Conservation (phyloP, 2,329 filamentous ascomycete species). For the Beauveria scarabaeidicola region DNA sequence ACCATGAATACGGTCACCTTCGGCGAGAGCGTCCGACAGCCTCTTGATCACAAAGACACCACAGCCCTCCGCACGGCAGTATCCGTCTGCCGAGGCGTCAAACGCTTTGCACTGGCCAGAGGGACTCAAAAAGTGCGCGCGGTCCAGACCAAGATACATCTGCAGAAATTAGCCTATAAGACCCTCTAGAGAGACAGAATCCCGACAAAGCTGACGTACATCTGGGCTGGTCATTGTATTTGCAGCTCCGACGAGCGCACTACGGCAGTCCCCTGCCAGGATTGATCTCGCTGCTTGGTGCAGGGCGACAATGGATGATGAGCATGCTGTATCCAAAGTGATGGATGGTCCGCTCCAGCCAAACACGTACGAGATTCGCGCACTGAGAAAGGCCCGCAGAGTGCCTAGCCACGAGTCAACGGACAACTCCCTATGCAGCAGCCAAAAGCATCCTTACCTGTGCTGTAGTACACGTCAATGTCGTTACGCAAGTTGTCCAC, state of each 20-base stretch:
- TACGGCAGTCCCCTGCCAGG: slow-evolving; percentile 21
- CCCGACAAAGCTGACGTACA: not conserved
- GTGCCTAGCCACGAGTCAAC: slow-evolving; percentile 25
- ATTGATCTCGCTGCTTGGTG: slow-evolving; percentile 24
- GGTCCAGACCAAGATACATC: slow-evolving; percentile 11
- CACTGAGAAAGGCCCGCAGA: slow-evolving; percentile 23
- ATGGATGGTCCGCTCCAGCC: slow-evolving; percentile 27
- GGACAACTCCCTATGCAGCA: slow-evolving; percentile 11
- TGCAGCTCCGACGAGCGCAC: slow-evolving; percentile 30
- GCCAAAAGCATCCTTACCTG: slow-evolving; percentile 16
- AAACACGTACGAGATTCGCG: slow-evolving; percentile 26
- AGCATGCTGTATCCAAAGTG: slow-evolving; percentile 30
- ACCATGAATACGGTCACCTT: slow-evolving; percentile 34
- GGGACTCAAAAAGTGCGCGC: slow-evolving; percentile 18
- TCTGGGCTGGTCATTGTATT: slow-evolving; percentile 24
- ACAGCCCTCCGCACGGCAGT: slow-evolving; percentile 41
- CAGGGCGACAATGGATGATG: slow-evolving; percentile 26
- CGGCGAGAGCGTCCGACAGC: slow-evolving; percentile 34
- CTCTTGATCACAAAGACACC: slow-evolving; percentile 37
- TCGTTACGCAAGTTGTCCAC: slow-evolving; percentile 15
- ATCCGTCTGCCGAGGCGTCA: slow-evolving; percentile 32
- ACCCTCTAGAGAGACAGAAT: too few species aligned
- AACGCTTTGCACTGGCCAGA: slow-evolving; percentile 21
- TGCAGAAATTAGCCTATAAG: not conserved
- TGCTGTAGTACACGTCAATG: not conserved